Base-by-base conservation (phyloP, 257 asterid species). In the Solanum piurae region DNA sequence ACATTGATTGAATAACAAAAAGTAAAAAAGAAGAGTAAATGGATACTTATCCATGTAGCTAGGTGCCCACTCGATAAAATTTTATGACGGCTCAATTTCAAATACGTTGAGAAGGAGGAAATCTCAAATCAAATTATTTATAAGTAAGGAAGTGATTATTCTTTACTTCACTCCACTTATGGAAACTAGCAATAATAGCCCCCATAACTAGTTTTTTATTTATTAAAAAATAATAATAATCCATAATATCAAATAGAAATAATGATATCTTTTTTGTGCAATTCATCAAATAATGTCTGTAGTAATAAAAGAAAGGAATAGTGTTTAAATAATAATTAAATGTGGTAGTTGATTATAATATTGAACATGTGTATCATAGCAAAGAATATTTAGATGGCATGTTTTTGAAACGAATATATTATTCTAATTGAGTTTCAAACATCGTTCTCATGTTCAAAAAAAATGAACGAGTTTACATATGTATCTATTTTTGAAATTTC, bases 371-470 rank as follows among this genome's bases (percentile, higher is more conserved):
- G 66, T 55, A 55, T 55, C 66, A 7, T 55, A 7, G 66, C 25
- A 55, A 55, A 55, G 11, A 55, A 55, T 55, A 55, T 20, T 55
- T 7, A 55, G 66, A 20, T 55, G 66, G 5, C 25, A 55, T 20
- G 66, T 55, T 55, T 0, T 40, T 40, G 12, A 40, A 40, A 40
- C 3, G 3, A 29, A 11, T 55, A 55, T 55, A 62, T 62, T 10
- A 62, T n/a, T 62, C 71, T 62, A 10, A 62, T 62, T 62, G 31
- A 3, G n/a, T n/a, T 10, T 23, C 16, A 62, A 62, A 62, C 8
- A n/a, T 12, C 2, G 2, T n/a, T 7, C 0, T 62, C 3, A 62
- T 62, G 14, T 25, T n/a, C 0, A 62, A 23, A 23, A 23, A 62
- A 1, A 23, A 62, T 23, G 13, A 23, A 23, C 14, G 31, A 9